Base-by-base conservation (phyloP, 176 grass and related monocot species). In the Poa pratensis region DNA sequence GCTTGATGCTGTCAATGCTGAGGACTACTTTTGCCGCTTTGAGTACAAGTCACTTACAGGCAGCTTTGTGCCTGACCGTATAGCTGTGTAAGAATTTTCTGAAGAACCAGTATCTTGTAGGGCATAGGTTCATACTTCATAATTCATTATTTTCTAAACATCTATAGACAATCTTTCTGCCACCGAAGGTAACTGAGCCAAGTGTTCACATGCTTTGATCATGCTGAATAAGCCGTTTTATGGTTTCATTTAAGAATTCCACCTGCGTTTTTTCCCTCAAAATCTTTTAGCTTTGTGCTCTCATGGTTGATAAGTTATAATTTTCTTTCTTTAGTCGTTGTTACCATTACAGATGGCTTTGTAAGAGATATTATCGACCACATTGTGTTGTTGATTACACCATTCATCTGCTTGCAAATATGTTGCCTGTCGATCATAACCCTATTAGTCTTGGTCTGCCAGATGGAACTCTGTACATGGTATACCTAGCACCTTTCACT, bases 21-120 rank as follows among this genome's bases (percentile, higher is more conserved):
- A 97, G 80, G 94, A 97, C 57, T 97, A 76, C 82, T 97, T 97
- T 72, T 97, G 91, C 49, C 89, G 94, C 50, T 97, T 97, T 75
- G 94, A 97, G 76, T 97, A 97, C 54, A 97, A 94, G 70, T 91
- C 91, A 19, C 77, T 88, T 40, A 86, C 91, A 52, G 94, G 91
- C 52, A 88, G 87, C 75, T 97, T 97, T 3, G 85, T 94, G 23
- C 94, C 94, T 5, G 94, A 97, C 14, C 89, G 87, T 27, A 92
- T 97, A 63, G 94, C 91, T 52, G 94, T 97, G 94, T 97, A 97
- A 92, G 94, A 72, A 69, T 40, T 64, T 58, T 64, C 57, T 50
- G 74, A 6, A 9, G 9, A 61, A 73, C n/a, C 75, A 52, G 15
- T 32, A 27, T 6, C 54, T 79, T 23, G 10, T 48, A 26, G 1